Percentiles rank a stretch among this genome's conserved stretches.
phyloP scores from a whole-genome alignment of 805 yeast species.

The Starmerella gropengiesseri region DNA sequence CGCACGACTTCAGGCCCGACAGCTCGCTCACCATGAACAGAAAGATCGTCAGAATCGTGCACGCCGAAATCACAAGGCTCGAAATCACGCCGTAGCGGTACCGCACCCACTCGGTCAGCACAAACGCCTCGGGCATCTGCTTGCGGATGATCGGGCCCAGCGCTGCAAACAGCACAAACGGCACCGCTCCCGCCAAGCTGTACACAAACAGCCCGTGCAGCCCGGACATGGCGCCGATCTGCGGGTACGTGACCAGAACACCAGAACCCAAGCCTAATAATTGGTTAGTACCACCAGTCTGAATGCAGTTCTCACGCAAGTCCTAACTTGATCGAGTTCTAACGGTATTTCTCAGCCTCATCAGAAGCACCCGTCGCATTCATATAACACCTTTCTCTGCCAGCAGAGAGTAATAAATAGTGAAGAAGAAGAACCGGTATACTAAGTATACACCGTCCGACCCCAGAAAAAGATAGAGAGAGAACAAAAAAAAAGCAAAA shows the following conservation, averaged over 20 bases:
- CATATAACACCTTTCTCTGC: not conserved
- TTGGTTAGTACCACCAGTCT: slow-evolving; percentile 18
- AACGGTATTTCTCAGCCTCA: slow-evolving; percentile 66
- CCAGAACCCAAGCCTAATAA: slow-evolving; percentile 75
- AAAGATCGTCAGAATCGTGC: slow-evolving; percentile 75
- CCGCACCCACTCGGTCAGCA: slow-evolving; percentile 89
- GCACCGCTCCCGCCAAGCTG: slow-evolving; percentile 67
- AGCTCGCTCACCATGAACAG: slow-evolving; percentile 81
- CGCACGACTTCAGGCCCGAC: slow-evolving; percentile 65
- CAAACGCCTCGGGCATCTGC: slow-evolving; percentile 81
- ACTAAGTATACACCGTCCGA: not conserved
- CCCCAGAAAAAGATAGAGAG: not conserved
- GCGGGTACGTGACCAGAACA: slow-evolving; percentile 71
- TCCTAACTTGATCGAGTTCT: slow-evolving; percentile 68
- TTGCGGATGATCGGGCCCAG: slow-evolving; percentile 71
- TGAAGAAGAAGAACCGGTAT: too few relatives aligned
- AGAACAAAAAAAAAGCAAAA: not conserved
- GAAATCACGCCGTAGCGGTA: slow-evolving; percentile 64
- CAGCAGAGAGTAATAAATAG: not conserved
- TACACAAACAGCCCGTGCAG: slow-evolving; percentile 79
- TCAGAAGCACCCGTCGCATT: slow-evolving; percentile 19
- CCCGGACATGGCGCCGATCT: slow-evolving; percentile 77
- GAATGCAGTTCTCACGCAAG: slow-evolving; percentile 65
- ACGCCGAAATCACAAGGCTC: slow-evolving; percentile 63
- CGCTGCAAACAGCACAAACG: slow-evolving; percentile 71